Conservation (phyloP, 345 rosid genomes). For the Lumnitzera racemosa region DNA sequence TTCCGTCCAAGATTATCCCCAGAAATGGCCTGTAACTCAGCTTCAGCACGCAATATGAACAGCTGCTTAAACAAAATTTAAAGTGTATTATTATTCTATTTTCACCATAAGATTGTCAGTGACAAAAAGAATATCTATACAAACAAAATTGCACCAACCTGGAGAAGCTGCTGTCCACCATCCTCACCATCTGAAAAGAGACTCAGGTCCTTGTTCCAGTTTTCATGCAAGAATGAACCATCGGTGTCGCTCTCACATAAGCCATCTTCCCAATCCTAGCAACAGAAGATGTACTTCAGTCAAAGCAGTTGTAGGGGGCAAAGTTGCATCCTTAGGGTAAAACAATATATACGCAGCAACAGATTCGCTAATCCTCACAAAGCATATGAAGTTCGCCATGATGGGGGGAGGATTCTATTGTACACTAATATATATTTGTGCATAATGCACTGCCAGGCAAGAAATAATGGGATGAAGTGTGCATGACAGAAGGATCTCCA, state of each 20-base stretch:
- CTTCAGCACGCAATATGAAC: conserved; percentile 79
- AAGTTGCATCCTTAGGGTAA: too few relatives aligned
- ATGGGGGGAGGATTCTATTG: too few relatives aligned
- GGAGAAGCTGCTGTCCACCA: conserved; percentile 85
- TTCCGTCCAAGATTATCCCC: conserved; percentile 31
- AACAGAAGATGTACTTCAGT: background rate
- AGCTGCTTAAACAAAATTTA: conserved; percentile 44
- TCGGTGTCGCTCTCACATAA: conserved; percentile 76
- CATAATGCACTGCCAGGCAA: too few relatives aligned
- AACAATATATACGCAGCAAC: too few relatives aligned
- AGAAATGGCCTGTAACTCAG: conserved; percentile 63
- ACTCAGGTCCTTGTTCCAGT: conserved; percentile 79
- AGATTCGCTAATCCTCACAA: too few relatives aligned
- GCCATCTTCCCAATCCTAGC: conserved; percentile 96
- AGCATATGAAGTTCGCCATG: too few relatives aligned
- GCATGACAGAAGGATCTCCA: too few relatives aligned
- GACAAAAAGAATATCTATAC: background rate
- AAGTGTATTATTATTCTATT: background rate
- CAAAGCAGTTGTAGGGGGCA: background rate
- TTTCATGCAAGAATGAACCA: conserved; percentile 85
- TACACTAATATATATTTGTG: too few relatives aligned
- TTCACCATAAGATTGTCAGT: background rate
- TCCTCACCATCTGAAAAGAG: conserved; percentile 72
- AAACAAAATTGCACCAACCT: conserved; percentile 33
- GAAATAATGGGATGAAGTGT: too few relatives aligned